These are phyloP conservation scores for Pezicula carpinea DNA, from an alignment of 2,329 filamentous ascomycete species.

Conservation along the genomic window DNA sequence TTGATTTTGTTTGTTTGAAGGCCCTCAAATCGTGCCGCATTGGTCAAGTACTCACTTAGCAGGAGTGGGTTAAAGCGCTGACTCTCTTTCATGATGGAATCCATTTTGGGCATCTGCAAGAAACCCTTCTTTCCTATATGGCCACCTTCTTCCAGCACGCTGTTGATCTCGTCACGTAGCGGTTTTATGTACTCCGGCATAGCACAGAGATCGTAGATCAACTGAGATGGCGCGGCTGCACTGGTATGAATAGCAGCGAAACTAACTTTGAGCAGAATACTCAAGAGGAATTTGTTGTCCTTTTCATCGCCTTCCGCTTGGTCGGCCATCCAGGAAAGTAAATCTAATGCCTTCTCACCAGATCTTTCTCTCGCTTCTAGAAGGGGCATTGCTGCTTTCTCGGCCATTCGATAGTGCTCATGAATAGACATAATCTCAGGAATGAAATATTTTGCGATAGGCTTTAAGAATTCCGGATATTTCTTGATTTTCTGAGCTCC, in stretches of 20 bases:
- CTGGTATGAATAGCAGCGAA: neutral
- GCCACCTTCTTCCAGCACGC: constrained; percentile 30
- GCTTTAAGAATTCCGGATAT: neutral
- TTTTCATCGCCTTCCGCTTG: neutral
- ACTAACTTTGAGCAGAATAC: neutral
- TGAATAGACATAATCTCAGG: neutral
- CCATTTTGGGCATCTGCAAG: constrained; percentile 25
- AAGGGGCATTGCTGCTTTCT: neutral
- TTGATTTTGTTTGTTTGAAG: too few species aligned
- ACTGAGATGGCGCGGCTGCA: neutral
- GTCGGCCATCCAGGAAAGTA: neutral
- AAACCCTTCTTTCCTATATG: constrained; percentile 21
- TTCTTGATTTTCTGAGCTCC: neutral
- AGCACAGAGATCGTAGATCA: neutral
- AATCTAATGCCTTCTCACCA: neutral
- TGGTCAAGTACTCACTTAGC: constrained; percentile 17
- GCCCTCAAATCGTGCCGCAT: too few species aligned
- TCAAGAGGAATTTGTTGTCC: neutral
- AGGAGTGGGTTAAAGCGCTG: constrained; percentile 30
- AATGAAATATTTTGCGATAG: neutral
- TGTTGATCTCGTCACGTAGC: constrained; percentile 5
- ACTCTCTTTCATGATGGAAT: constrained; percentile 35
- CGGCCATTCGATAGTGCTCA: neutral
- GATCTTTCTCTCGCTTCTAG: neutral
- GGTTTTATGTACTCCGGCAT: constrained; percentile 35